A percentile compares a stretch with the other conserved stretches of the same genome.
phyloP scores from a whole-genome alignment of 768 basidiomycete species.

The Imleria badia region DNA sequence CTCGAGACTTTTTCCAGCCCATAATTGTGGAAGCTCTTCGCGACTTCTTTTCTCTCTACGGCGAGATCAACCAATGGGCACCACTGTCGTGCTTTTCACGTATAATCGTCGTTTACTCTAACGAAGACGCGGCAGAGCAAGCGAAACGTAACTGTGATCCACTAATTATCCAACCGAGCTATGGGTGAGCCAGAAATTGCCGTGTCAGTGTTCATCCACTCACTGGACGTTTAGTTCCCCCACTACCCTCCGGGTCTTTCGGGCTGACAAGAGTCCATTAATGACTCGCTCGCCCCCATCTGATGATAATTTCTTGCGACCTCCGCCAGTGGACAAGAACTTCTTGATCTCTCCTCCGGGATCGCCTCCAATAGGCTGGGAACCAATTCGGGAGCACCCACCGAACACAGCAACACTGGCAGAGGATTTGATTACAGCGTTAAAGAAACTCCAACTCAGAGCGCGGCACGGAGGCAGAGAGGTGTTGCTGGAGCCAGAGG shows the following conservation, averaged over 20 bases:
- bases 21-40: slow-evolving; percentile 62
- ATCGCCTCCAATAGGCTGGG: slow-evolving; percentile 97
- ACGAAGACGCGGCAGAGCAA: slow-evolving; percentile 59
- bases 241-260: slow-evolving; percentile 63
- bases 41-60: slow-evolving; percentile 73
- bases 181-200: slow-evolving; percentile 43
- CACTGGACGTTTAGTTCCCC: slow-evolving; percentile 39
- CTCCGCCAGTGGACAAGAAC: slow-evolving; percentile 84
- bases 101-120: slow-evolving; percentile 76
- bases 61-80: slow-evolving; percentile 87
- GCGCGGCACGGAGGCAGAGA: slow-evolving; percentile 44
- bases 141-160: slow-evolving; percentile 70
- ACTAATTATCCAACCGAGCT: slow-evolving; percentile 53
- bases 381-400: slow-evolving; percentile 85
- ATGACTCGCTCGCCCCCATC: slow-evolving; percentile 35
- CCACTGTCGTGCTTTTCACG: slow-evolving; percentile 80
- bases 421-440: slow-evolving; percentile 80
- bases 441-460: slow-evolving; percentile 64
- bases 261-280: slow-evolving; percentile 71
- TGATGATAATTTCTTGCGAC: slow-evolving; percentile 47
- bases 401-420: slow-evolving; percentile 84
- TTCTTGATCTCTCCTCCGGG: slow-evolving; percentile 98
- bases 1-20: slow-evolving; percentile 75
- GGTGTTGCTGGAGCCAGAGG: slow-evolving; percentile 65
- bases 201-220: slow-evolving; percentile 2